phyloP scores from a whole-genome alignment of 805 yeast species.

The Schwanniomyces pseudopolymorphus region DNA sequence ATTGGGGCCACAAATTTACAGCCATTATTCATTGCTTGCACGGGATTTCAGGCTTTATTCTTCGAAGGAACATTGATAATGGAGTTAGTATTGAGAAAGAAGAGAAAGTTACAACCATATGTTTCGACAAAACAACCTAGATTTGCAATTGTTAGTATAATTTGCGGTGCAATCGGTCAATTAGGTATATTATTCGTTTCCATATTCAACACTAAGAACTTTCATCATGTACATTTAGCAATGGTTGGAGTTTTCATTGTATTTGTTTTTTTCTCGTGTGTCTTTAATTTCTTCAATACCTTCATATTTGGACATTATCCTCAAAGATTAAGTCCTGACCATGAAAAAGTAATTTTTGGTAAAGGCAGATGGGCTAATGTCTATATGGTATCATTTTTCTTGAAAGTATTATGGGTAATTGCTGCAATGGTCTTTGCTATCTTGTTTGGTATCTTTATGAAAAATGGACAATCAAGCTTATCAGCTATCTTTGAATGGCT shows the following conservation, averaged over 20 bases:
- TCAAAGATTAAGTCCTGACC: slow-evolving; percentile 34
- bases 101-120: slow-evolving; percentile 55
- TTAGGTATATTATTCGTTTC: slow-evolving; percentile 73
- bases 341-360: slow-evolving; percentile 42
- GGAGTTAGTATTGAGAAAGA: slow-evolving; percentile 62
- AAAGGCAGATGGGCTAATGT: slow-evolving; percentile 34
- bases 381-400: slow-evolving; percentile 47
- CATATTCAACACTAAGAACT: slow-evolving; percentile 63
- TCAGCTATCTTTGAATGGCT: slow-evolving; percentile 83
- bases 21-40: slow-evolving; percentile 78
- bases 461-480: slow-evolving; percentile 35
- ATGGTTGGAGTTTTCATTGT: slow-evolving; percentile 76
- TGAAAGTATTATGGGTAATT: slow-evolving; percentile 65
- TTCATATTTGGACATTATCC: slow-evolving; percentile 41
- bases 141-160: slow-evolving; percentile 40
- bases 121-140: slow-evolving; percentile 41
- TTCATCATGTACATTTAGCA: slow-evolving; percentile 57
- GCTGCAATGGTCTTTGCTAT: slow-evolving; percentile 68
- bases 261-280: slow-evolving; percentile 53
- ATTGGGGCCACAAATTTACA: slow-evolving; percentile 85
- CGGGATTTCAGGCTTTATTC: slow-evolving; percentile 75
- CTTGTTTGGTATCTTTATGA: slow-evolving; percentile 54
- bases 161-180: slow-evolving; percentile 59
- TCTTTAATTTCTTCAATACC: slow-evolving; percentile 35
- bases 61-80: slow-evolving; percentile 61